Evolutionary conservation across 2,329 filamentous ascomycete species (phyloP).

Genomic region (Talaromyces sp.): DNA sequence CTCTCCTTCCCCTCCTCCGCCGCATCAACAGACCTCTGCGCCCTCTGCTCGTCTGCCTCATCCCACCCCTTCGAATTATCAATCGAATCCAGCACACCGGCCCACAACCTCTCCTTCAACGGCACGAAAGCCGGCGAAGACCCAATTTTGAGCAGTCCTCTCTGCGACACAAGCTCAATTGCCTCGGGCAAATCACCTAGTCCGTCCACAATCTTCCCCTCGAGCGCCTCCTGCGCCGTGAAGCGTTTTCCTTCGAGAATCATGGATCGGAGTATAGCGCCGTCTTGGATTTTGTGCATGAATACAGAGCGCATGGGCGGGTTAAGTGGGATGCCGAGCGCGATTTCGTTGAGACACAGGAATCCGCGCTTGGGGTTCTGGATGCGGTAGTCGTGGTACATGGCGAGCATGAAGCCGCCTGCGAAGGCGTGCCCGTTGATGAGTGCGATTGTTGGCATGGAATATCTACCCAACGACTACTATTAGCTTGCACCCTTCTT

Average conservation of each 20-base stretch:
- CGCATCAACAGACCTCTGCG: constrained; percentile 50
- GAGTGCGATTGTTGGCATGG: constrained; percentile 78
- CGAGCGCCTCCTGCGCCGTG: constrained; percentile 60
- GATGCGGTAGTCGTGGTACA: constrained; percentile 80
- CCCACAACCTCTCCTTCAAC: constrained; percentile 74
- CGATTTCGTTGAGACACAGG: constrained; percentile 75
- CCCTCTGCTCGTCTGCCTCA: constrained; percentile 44
- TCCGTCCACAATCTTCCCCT: constrained; percentile 65
- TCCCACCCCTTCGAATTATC: constrained; percentile 51
- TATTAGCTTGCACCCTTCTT: background rate
- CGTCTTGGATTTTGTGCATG: constrained; percentile 59
- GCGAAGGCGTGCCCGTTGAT: constrained; percentile 80
- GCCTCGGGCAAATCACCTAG: constrained; percentile 64
- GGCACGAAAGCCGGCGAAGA: constrained; percentile 65
- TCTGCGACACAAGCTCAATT: constrained; percentile 57
- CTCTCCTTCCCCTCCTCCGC: constrained; percentile 50
- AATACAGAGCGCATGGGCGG: constrained; percentile 73
- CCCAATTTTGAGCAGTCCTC: constrained; percentile 60
- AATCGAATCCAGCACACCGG: constrained; percentile 60
- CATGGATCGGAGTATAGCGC: constrained; percentile 57
- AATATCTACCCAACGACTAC: constrained; percentile 50
- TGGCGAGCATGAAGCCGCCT: constrained; percentile 74
- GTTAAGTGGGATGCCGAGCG: constrained; percentile 72
- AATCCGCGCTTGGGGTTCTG: constrained; percentile 70
- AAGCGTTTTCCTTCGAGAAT: constrained; percentile 73